These are phyloP conservation scores for Boletus tomentosulus DNA, from an alignment of 768 basidiomycete species.

Conservation along the genomic window DNA sequence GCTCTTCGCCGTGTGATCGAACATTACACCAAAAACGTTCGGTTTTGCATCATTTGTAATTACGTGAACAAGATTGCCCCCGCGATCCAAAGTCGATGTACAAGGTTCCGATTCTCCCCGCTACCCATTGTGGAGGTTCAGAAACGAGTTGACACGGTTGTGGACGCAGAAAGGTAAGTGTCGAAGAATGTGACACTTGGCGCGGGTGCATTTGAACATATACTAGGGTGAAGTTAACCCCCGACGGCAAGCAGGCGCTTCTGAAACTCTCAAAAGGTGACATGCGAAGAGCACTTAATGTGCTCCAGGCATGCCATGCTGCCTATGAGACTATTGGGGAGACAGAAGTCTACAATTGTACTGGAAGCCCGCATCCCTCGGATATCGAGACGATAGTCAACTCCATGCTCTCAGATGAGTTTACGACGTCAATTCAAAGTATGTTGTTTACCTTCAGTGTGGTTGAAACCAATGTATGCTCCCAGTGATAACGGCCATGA, in stretches of 20 bases:
- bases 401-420: conserved; percentile 95
- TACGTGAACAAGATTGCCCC: conserved; percentile 99
- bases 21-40: conserved; percentile 97
- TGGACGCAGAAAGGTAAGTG: conserved; percentile 78
- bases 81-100: conserved; percentile 98
- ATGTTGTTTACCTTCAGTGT: conserved; percentile 19
- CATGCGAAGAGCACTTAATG: conserved; percentile 94
- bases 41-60: conserved; percentile 99
- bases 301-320: conserved; percentile 96
- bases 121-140: conserved; percentile 82
- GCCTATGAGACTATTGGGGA: conserved; percentile 89
- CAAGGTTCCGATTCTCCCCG: conserved; percentile 94
- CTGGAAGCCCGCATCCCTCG: conserved; percentile 91
- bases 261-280: conserved; percentile 95
- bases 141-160: conserved; percentile 71
- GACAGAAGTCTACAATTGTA: conserved; percentile 92
- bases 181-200: background rate
- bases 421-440: conserved; percentile 87
- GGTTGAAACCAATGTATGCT: background rate
- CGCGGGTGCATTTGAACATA: conserved; percentile 1
- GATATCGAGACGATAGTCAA: conserved; percentile 93
- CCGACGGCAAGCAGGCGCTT: conserved; percentile 83
- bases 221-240: conserved; percentile 75
- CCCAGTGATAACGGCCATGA: conserved; percentile 80
- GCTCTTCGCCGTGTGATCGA: conserved; percentile 97